Evolutionary conservation across 768 basidiomycete species (phyloP).

Genomic region (Ephemerocybe angulata): DNA sequence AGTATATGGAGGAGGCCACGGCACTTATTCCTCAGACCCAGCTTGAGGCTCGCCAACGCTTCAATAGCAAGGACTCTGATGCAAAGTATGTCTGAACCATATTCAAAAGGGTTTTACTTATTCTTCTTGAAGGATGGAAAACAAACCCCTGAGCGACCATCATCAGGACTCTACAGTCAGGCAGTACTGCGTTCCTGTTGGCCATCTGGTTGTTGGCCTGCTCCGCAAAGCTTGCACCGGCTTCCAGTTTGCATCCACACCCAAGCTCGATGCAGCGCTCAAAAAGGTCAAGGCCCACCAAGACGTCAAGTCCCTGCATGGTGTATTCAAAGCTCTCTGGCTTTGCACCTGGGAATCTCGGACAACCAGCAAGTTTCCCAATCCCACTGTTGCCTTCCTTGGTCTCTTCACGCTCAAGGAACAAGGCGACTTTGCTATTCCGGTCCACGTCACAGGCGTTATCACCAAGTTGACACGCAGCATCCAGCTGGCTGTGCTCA

Average conservation of each 20-base stretch:
- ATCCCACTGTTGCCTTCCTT: background rate
- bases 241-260: background rate
- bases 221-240: background rate
- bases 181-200: background rate
- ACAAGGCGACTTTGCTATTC: background rate
- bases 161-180: background rate
- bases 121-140: background rate
- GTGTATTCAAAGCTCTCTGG: background rate
- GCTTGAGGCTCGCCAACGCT: background rate
- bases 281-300: background rate
- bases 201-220: background rate
- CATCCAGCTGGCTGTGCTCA: background rate
- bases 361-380: background rate
- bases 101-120: background rate
- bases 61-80: background rate
- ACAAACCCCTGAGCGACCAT: background rate
- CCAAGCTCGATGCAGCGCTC: background rate
- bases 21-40: background rate
- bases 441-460: background rate
- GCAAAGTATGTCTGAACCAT: background rate
- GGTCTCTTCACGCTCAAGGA: background rate
- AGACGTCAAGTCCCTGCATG: background rate
- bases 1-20: background rate
- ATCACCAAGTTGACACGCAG: background rate
- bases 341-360: background rate